Evolutionary conservation across 2,329 filamentous ascomycete genomes (phyloP), one percentile per base, ranked within the genome.

Genomic region (Fusarium sp.): DNA sequence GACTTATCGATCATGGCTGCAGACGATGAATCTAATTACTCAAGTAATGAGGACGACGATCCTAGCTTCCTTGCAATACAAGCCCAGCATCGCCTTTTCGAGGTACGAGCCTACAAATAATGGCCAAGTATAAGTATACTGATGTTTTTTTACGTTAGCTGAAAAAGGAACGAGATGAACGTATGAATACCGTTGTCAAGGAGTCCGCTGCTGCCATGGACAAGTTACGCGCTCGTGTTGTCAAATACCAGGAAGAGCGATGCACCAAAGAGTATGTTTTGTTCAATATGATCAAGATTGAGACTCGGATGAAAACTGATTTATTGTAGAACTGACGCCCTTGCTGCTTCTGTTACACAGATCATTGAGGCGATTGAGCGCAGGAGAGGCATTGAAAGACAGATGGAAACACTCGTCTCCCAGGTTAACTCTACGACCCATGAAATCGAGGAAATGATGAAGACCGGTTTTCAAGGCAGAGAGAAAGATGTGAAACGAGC

Each of bases 361-460:
- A 38, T 78, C 5, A 48, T 72, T n/a, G 55, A 74, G 7, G 50
- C 72, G 18, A 39, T 64, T 6, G 71, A 79, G 56, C 68, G 65
- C 40, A 73, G 74, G 53, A 69, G 46, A 43, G 58, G 69, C 2
- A 75, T 79, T 13, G 77, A 80, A 55, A 46, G 38, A 2, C 65
- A 62, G 43, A 78, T 79, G 74, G 56, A 61, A 34, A 59, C 71
- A n/a, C 52, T 77, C 26, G 66, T 74, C 7, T 42, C 31, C 17
- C 66, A 63, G 24, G 50, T 76, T 34, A 50, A 75, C 31, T 42
- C 36, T n/a, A 53, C 18, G 9, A 66, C 74, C 24, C 31, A 53
- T 7, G 66, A 73, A 20, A 46, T 78, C 2, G 79, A 80, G 42
- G 69, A 54, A 1, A 75, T 77, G 71, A 76, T 80, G 68, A 55